Percentiles rank a stretch among this genome's conserved stretches.
Conservation (phyloP, 2,329 filamentous ascomycete species). For the Diaporthe sp. region DNA sequence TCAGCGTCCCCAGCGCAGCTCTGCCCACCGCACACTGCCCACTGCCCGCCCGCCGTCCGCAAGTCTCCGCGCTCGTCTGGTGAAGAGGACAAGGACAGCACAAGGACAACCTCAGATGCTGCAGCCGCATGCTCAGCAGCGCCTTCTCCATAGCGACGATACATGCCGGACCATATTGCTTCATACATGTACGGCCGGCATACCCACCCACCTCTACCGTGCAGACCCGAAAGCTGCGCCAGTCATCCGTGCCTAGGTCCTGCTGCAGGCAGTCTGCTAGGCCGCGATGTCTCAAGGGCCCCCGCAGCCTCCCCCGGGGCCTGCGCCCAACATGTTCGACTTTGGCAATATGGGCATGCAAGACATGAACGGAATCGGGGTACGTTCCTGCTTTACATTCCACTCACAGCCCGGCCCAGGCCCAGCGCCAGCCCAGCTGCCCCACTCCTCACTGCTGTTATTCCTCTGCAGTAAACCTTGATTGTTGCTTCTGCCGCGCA, state of each 20-base stretch:
- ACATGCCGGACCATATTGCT: conserved; percentile 11
- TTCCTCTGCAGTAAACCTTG: neutral
- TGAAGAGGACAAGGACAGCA: neutral
- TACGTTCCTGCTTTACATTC: conserved; percentile 30
- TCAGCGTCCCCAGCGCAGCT: neutral
- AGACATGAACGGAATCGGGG: conserved; percentile 40
- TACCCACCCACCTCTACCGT: neutral
- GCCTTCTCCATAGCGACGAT: conserved; percentile 18
- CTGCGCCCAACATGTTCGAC: conserved; percentile 41
- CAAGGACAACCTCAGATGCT: conserved; percentile 24
- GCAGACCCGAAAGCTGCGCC: conserved; percentile 27
- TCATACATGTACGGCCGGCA: conserved; percentile 35
- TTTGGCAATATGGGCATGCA: conserved; percentile 40
- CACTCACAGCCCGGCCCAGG: neutral
- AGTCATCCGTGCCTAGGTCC: conserved; percentile 11
- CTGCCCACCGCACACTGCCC: neutral
- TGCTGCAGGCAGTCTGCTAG: neutral
- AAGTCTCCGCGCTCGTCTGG: conserved; percentile 18
- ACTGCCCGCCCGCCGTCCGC: neutral
- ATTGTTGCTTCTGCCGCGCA: conserved; percentile 3
- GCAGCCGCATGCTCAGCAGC: conserved; percentile 32
- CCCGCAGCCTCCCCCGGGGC: conserved; percentile 40
- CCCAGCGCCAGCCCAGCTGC: neutral
- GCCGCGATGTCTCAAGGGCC: conserved; percentile 43
- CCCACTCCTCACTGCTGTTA: conserved; percentile 10